A percentile compares a stretch with the other conserved stretches of the same genome.
phyloP scores from a whole-genome alignment of 805 yeast species.

The Sugiyamaella boreocaroliniensis region DNA sequence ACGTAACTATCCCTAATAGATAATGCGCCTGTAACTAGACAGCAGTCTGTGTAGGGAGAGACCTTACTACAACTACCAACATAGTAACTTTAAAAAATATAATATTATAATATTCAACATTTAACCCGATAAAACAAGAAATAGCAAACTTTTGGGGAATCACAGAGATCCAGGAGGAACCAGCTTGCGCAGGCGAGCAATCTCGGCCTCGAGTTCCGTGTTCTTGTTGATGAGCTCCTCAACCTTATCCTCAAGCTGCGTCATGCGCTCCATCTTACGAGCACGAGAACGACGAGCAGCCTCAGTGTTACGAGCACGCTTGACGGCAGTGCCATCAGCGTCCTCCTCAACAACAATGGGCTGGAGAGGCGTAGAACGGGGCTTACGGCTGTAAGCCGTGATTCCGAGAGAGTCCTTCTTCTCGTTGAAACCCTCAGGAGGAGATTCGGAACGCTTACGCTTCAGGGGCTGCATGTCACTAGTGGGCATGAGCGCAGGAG shows the following conservation, averaged over 20 bases:
- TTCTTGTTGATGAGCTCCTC: slow-evolving; percentile 57
- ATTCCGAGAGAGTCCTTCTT: slow-evolving; percentile 68
- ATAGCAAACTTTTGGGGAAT: slow-evolving; percentile 2
- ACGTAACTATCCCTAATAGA: background rate
- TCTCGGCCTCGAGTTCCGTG: slow-evolving; percentile 54
- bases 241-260: slow-evolving; percentile 68
- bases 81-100: background rate
- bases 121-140: background rate
- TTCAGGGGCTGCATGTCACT: background rate
- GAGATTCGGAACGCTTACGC: slow-evolving; percentile 20
- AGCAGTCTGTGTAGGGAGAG: too few species aligned
- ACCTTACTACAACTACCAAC: too few species aligned
- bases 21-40: too few species aligned
- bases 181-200: slow-evolving; percentile 43
- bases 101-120: background rate
- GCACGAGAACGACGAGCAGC: slow-evolving; percentile 64
- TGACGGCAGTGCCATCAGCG: slow-evolving; percentile 62
- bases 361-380: slow-evolving; percentile 60
- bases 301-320: slow-evolving; percentile 91
- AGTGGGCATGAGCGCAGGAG: background rate
- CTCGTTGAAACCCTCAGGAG: slow-evolving; percentile 8
- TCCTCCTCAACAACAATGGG: slow-evolving; percentile 54
- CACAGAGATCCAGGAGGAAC: slow-evolving; percentile 6
- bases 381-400: slow-evolving; percentile 71
- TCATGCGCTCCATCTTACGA: slow-evolving; percentile 83